Conservation (phyloP, 2,329 filamentous ascomycete species). For the Fusarium albosuccineum region DNA sequence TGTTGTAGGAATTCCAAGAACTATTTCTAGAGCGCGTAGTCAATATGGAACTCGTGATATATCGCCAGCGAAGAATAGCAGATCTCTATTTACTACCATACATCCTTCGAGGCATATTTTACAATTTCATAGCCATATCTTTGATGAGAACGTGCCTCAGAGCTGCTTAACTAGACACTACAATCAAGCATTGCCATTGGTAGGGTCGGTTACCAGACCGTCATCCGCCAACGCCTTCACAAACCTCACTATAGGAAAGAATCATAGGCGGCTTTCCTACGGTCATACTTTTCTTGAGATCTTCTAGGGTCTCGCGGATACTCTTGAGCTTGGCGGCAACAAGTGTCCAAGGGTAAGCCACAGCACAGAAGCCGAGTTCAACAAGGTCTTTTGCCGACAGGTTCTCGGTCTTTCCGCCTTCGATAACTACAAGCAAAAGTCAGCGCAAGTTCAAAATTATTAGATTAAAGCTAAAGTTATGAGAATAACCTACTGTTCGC, state of each 20-base stretch:
- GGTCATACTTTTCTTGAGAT: slow-evolving; percentile 56
- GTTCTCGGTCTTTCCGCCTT: slow-evolving; percentile 52
- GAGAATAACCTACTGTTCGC: slow-evolving; percentile 49
- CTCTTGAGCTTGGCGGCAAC: slow-evolving; percentile 58
- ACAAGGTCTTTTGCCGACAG: slow-evolving; percentile 50
- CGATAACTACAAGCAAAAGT: slow-evolving; percentile 37
- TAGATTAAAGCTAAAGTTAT: no score
- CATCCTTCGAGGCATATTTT: background rate
- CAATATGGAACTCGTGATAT: no score
- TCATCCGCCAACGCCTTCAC: slow-evolving; percentile 54
- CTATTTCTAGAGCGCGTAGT: no score
- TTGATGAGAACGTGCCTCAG: no score
- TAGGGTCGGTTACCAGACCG: background rate
- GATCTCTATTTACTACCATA: background rate
- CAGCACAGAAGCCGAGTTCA: slow-evolving; percentile 55
- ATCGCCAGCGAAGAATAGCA: no score
- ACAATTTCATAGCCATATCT: no score
- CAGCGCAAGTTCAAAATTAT: no score
- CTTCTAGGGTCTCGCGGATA: slow-evolving; percentile 53
- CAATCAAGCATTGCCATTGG: background rate
- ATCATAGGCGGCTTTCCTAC: slow-evolving; percentile 58
- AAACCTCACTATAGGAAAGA: slow-evolving; percentile 58
- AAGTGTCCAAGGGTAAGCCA: slow-evolving; percentile 59
- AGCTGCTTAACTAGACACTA: background rate
- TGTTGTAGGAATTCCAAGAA: no score